phyloP scores from a whole-genome alignment of 2,329 filamentous ascomycete species.

The Pyricularia grisea region DNA sequence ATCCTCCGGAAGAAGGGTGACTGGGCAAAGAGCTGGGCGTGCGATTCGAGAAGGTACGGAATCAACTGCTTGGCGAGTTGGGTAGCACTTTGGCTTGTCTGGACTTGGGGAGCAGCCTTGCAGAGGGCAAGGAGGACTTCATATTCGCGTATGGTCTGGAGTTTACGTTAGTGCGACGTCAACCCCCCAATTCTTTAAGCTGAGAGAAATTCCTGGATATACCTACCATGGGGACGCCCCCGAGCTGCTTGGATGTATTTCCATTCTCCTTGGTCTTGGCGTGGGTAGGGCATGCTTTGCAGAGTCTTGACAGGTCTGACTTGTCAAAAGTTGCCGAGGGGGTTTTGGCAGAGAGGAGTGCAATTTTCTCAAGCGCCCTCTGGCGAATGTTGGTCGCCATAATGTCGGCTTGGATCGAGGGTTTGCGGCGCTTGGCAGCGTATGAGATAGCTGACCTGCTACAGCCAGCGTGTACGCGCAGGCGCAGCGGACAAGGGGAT shows the following conservation, averaged over 20 bases:
- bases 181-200: too few relatives aligned
- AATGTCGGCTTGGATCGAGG: neutral
- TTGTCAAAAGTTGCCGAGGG: slow-evolving; percentile 45
- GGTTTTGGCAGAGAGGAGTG: slow-evolving; percentile 48
- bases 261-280: slow-evolving; percentile 40
- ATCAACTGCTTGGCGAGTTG: slow-evolving; percentile 70
- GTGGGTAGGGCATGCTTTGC: slow-evolving; percentile 43
- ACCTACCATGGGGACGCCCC: slow-evolving; percentile 51
- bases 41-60: slow-evolving; percentile 78
- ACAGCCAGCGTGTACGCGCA: neutral
- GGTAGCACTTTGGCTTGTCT: slow-evolving; percentile 62
- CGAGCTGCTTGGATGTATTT: slow-evolving; percentile 33
- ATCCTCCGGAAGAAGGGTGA: slow-evolving; percentile 78
- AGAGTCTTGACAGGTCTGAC: slow-evolving; percentile 54
- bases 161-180: neutral
- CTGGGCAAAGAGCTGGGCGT: slow-evolving; percentile 65
- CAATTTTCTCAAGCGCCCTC: slow-evolving; percentile 56
- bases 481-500: neutral
- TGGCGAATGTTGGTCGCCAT: slow-evolving; percentile 45
- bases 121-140: slow-evolving; percentile 87
- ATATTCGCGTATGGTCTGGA: slow-evolving; percentile 75
- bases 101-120: slow-evolving; percentile 72
- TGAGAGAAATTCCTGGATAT: neutral
- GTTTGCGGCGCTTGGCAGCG: neutral
- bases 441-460: neutral